Conservation (phyloP, 2,329 filamentous ascomycete genomes). For the Delphinella strobiligena region DNA sequence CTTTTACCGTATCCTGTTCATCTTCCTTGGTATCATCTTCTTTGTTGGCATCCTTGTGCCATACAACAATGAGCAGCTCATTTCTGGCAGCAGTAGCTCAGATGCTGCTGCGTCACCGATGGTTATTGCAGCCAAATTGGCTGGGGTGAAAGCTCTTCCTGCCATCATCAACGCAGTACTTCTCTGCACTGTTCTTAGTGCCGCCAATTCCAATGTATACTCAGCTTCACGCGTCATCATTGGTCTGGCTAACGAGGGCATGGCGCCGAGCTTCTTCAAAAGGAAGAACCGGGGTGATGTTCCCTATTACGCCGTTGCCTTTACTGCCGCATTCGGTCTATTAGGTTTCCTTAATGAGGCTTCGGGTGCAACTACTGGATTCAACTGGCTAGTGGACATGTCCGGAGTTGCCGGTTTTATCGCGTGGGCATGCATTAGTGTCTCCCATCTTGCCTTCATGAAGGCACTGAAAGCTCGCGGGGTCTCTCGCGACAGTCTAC, state of each 20-base stretch:
- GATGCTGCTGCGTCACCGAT: conserved; percentile 46
- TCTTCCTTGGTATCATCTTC: conserved; percentile 24
- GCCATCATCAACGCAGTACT: conserved; percentile 53
- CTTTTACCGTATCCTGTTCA: conserved; percentile 24
- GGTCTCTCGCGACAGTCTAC: conserved; percentile 51
- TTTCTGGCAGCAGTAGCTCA: conserved; percentile 14
- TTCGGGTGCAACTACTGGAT: conserved; percentile 50
- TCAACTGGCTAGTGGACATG: conserved; percentile 61
- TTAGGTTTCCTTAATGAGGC: conserved; percentile 67
- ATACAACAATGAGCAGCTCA: conserved; percentile 23
- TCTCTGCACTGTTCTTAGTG: conserved; percentile 56
- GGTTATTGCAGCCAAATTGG: conserved; percentile 51
- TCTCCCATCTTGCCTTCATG: conserved; percentile 54
- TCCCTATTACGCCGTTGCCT: conserved; percentile 32
- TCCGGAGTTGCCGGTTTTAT: conserved; percentile 42
- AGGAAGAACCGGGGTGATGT: conserved; percentile 28
- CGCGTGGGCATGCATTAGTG: conserved; percentile 63
- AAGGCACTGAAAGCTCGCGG: conserved; percentile 58
- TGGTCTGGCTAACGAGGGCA: conserved; percentile 44
- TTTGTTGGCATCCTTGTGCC: conserved; percentile 24
- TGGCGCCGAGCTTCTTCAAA: conserved; percentile 31
- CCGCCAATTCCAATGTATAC: conserved; percentile 28
- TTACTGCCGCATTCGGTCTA: conserved; percentile 45
- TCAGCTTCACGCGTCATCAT: conserved; percentile 59
- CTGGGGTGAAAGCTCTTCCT: conserved; percentile 48